These are phyloP conservation scores for Hordeum pubiflorum DNA, from an alignment of 202 grass and related monocot genomes.

Conservation along the genomic window DNA sequence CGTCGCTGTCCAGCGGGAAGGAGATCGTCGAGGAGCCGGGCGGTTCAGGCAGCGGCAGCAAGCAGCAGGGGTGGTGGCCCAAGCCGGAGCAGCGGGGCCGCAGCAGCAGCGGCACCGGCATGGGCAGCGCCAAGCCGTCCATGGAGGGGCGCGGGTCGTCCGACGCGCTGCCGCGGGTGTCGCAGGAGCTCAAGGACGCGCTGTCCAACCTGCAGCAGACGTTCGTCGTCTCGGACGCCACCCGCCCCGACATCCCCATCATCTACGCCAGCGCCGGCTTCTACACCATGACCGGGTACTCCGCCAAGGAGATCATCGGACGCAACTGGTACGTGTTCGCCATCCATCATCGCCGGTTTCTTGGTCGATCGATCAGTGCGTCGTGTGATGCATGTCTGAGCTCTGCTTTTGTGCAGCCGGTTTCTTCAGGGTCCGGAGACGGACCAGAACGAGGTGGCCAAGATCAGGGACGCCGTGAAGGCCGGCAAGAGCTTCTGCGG, in stretches of 20 bases:
- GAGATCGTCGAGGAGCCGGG: constrained; percentile 56
- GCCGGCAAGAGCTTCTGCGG: constrained; percentile 74
- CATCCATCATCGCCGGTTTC: background rate
- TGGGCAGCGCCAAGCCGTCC: constrained; percentile 24
- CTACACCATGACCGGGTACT: constrained; percentile 84
- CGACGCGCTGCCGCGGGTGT: constrained; percentile 53
- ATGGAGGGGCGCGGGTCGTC: constrained; percentile 36
- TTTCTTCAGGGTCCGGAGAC: constrained; percentile 90
- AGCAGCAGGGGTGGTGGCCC: background rate
- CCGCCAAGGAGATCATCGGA: constrained; percentile 59
- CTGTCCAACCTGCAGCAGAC: constrained; percentile 82
- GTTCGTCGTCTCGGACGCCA: constrained; percentile 94
- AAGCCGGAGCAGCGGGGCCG: background rate
- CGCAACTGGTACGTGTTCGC: constrained; percentile 54
- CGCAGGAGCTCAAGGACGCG: constrained; percentile 86
- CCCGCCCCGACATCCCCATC: constrained; percentile 71
- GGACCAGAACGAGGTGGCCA: constrained; percentile 54
- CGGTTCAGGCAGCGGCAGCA: background rate
- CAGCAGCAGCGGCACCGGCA: background rate
- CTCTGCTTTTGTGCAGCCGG: constrained; percentile 38
- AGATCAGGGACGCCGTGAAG: constrained; percentile 73
- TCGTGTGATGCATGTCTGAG: background rate
- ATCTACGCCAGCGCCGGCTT: constrained; percentile 87
- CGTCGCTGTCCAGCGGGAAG: background rate
- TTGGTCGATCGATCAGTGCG: background rate